Evolutionary conservation across 1,284 basidiomycete genomes (phyloP).

Genomic region (Athelia psychrophila): DNA sequence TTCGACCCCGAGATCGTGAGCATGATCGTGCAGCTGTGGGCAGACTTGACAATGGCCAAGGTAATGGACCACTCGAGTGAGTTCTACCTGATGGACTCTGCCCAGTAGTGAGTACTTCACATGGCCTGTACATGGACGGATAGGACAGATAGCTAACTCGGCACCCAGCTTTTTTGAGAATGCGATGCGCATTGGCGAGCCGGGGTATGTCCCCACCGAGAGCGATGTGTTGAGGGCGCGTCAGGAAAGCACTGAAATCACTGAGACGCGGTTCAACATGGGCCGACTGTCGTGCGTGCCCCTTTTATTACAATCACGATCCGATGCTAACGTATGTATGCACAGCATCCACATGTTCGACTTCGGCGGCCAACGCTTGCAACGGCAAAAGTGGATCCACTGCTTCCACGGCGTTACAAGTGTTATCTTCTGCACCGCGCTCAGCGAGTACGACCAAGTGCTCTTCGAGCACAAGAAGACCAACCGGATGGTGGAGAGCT

Average conservation of each 20-base stretch:
- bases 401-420: slow-evolving; percentile 94
- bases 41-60: slow-evolving; percentile 84
- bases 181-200: slow-evolving; percentile 76
- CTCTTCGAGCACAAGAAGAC: slow-evolving; percentile 80
- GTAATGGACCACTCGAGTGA: slow-evolving; percentile 87
- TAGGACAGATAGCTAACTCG: not conserved
- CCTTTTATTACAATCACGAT: not conserved
- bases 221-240: slow-evolving; percentile 88
- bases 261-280: slow-evolving; percentile 82
- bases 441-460: slow-evolving; percentile 94
- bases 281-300: slow-evolving; percentile 62
- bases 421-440: slow-evolving; percentile 93
- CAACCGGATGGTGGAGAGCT: slow-evolving; percentile 95
- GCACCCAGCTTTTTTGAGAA: slow-evolving; percentile 85
- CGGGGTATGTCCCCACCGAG: slow-evolving; percentile 85
- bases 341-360: slow-evolving; percentile 92
- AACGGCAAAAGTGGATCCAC: slow-evolving; percentile 95
- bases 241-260: slow-evolving; percentile 91
- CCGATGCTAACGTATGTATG: slow-evolving; percentile 1
- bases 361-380: slow-evolving; percentile 90
- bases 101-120: slow-evolving; percentile 69
- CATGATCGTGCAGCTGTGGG: slow-evolving; percentile 84
- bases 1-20: slow-evolving; percentile 69
- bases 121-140: not conserved
- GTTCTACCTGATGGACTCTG: slow-evolving; percentile 97